Base-by-base conservation (phyloP, 768 basidiomycete genomes). In the Suillus brevipes region DNA sequence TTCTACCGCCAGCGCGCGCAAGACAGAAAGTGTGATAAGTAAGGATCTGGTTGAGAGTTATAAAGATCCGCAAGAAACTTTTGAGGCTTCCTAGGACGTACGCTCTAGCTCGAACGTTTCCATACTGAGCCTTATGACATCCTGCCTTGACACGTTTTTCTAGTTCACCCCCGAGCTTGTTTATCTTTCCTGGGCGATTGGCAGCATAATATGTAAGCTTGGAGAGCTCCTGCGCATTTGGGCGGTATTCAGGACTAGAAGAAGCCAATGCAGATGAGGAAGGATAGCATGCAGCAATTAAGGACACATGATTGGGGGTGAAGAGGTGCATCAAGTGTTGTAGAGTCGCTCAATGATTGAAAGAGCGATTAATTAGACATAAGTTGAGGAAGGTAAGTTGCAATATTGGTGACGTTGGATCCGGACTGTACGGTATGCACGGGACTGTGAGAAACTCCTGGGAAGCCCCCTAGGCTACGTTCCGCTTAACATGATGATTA, bases 271-370 rank as follows among this genome's bases (percentile, higher is more conserved):
- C 82, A 61, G 93, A 88, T 50, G 87, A 80, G 9, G 92, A 86
- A 18, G 95, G 95, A 74, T 96, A 97, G 76, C 94, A 96, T 42
- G 92, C 87, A 62, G 87, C 86, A 73, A 96, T 85, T 66, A 95
- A 87, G 70, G 88, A 86, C 71, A 94, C 85, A 80, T 95, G 93
- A 79, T 90, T 87, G 67, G 93, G 89, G 64, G 89, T 89, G 79
- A 94, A 92, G 71, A 88, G 75, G 75, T 88, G 87, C 90, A 93
- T 92, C 16, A 57, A 23, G 36, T 31, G 31, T 31, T 31, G 31
- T 31, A 57, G 18, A 42, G 12, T 18, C 2, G 58, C 28, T 59
- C 40, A 42, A 59, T 12, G 57, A 28, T 42, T 59, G 58, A 18
- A 59, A 59, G 40, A 59, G 40, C 12, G 16, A 59, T 42, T 42